Conservation (phyloP, 2,329 filamentous ascomycete species). For the Lomentospora prolificans region DNA sequence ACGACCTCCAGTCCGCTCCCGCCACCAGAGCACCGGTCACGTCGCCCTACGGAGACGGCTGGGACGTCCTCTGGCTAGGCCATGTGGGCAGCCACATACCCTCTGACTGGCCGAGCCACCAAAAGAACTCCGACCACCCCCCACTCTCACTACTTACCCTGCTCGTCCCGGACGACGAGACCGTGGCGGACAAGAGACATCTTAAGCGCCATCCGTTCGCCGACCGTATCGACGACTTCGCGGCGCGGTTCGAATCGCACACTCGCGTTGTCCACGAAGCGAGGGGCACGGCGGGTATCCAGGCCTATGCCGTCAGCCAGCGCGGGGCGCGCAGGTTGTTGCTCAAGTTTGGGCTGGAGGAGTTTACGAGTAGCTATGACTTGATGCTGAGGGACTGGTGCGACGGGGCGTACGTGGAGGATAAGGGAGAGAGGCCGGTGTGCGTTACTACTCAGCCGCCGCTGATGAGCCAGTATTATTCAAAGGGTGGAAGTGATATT, state of each 20-base stretch:
- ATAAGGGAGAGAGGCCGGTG: neutral
- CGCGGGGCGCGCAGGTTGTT: conserved; percentile 31
- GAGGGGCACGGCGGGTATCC: conserved; percentile 26
- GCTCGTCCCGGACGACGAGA: conserved; percentile 21
- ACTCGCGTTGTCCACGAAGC: conserved; percentile 33
- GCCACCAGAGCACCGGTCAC: neutral
- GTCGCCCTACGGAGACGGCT: conserved; percentile 39
- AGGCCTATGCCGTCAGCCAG: conserved; percentile 31
- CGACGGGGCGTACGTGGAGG: conserved; percentile 19
- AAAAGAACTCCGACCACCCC: conserved; percentile 6
- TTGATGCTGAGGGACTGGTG: conserved; percentile 36
- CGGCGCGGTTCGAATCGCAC: conserved; percentile 26
- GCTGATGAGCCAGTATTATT: conserved; percentile 8
- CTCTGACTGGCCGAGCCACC: neutral
- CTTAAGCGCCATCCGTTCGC: conserved; percentile 24
- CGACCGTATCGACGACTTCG: conserved; percentile 13
- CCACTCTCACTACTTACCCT: conserved; percentile 5
- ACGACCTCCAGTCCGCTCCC: conserved; percentile 1
- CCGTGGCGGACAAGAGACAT: conserved; percentile 20
- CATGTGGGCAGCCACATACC: conserved; percentile 32
- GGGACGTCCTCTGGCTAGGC: conserved; percentile 43
- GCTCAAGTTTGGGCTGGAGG: conserved; percentile 31
- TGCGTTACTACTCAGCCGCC: conserved; percentile 10
- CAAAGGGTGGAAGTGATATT: conserved; percentile 9
- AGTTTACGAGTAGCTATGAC: conserved; percentile 30